Evolutionary conservation across 2,329 filamentous ascomycete species (phyloP).

Genomic region (Macrophomina phaseolina): DNA sequence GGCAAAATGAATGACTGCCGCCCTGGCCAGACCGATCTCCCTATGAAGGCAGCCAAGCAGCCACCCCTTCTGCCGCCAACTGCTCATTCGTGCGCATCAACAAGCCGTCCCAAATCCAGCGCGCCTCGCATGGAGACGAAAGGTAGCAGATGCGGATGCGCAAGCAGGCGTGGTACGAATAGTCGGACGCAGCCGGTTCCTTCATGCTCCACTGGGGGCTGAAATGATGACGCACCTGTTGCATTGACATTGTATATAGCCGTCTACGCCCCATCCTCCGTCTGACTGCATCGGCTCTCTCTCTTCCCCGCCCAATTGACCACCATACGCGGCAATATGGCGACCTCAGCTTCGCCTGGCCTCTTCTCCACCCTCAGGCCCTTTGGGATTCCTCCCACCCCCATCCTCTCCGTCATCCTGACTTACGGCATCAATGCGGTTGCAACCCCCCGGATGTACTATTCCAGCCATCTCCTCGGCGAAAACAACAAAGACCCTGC

Average conservation of each 20-base stretch:
- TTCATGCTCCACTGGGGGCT: neutral
- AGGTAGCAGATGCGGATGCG: too few species aligned
- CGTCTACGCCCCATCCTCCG: neutral
- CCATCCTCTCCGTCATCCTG: slow-evolving; percentile 16
- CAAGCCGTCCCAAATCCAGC: neutral
- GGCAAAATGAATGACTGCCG: neutral
- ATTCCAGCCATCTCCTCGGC: slow-evolving; percentile 1
- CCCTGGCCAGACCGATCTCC: neutral
- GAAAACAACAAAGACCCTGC: slow-evolving; percentile 23
- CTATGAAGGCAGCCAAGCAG: neutral
- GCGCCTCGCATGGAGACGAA: neutral
- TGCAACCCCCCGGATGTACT: slow-evolving; percentile 23
- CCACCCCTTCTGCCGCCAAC: neutral
- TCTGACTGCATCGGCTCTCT: neutral
- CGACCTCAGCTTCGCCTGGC: neutral
- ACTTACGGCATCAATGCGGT: slow-evolving; percentile 22
- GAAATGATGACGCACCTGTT: neutral
- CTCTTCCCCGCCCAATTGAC: neutral
- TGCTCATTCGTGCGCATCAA: neutral
- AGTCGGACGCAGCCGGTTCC: neutral
- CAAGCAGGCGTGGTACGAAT: neutral
- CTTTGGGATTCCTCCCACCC: slow-evolving; percentile 11
- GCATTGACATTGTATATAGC: neutral
- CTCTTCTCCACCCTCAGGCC: slow-evolving; percentile 21
- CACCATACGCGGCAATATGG: neutral